Conservation (phyloP, 768 basidiomycete species). For the Mycena rebaudengoi region DNA sequence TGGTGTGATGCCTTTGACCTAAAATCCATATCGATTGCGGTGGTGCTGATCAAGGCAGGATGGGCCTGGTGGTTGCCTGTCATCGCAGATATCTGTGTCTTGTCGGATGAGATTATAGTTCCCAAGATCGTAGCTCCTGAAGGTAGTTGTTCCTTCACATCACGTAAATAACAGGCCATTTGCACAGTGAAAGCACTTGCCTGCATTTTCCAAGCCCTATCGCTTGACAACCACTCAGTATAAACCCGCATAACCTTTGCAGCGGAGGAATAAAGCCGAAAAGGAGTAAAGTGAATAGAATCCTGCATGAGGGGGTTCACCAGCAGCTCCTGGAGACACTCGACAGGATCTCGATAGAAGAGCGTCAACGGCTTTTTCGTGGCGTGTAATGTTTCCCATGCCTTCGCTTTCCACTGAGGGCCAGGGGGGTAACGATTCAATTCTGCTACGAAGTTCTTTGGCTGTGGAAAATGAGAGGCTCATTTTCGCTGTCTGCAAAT, state of each 20-base stretch:
- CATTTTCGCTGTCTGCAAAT: not conserved
- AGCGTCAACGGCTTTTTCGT: not conserved
- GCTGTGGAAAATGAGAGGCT: not conserved
- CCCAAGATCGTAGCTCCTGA: constrained; percentile 28
- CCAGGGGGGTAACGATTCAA: not conserved
- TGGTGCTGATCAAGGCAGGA: constrained; percentile 22
- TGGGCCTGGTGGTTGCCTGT: constrained; percentile 23
- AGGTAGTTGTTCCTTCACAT: constrained; percentile 26
- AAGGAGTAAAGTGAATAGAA: constrained; percentile 2
- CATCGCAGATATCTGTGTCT: constrained; percentile 28
- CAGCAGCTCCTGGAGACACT: not conserved
- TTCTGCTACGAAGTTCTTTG: not conserved
- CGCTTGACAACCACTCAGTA: constrained; percentile 31
- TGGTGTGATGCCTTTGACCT: constrained; percentile 23
- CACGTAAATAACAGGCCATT: not conserved
- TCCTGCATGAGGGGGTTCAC: not conserved
- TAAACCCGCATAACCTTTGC: constrained; percentile 24
- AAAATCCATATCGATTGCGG: constrained; percentile 24
- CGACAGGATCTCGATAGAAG: not conserved
- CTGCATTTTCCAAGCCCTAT: constrained; percentile 33
- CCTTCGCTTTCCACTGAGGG: not conserved
- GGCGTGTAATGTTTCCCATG: not conserved
- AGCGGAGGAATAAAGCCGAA: constrained; percentile 18
- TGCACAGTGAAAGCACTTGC: not conserved
- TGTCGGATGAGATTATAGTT: constrained; percentile 26